phyloP scores from a whole-genome alignment of 1,139 yeast genomes.

The Geotrichum candidum region DNA sequence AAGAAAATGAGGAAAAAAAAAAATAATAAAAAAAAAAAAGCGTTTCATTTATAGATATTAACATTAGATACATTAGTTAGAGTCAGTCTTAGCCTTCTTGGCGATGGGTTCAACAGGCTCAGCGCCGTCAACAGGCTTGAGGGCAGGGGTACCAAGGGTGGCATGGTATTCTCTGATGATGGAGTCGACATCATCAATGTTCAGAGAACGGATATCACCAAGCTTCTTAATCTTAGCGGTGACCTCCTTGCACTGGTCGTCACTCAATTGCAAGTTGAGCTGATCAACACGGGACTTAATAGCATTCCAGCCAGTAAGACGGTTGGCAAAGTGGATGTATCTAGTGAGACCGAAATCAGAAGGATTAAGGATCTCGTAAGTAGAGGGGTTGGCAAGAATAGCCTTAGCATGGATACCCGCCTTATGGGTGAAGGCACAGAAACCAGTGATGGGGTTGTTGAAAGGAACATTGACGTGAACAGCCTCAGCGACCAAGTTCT shows the following conservation, averaged over 20 bases:
- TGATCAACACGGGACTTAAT: slow-evolving; percentile 97
- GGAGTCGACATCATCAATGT: slow-evolving; percentile 95
- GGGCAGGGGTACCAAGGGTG: slow-evolving; percentile 44
- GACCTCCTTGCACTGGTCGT: slow-evolving; percentile 91
- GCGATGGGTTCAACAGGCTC: slow-evolving; percentile 19
- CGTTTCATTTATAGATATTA: neutral
- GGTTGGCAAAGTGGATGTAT: slow-evolving; percentile 94
- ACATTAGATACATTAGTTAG: neutral
- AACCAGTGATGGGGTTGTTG: slow-evolving; percentile 98
- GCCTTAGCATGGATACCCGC: slow-evolving; percentile 99
- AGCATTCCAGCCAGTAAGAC: slow-evolving; percentile 98
- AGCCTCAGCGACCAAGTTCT: slow-evolving; percentile 92
- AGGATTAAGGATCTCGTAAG: slow-evolving; percentile 94
- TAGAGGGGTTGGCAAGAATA: slow-evolving; percentile 94
- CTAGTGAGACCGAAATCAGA: slow-evolving; percentile 91
- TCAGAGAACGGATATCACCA: slow-evolving; percentile 91
- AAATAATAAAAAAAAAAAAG: neutral
- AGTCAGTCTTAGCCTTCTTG: slow-evolving; percentile 13
- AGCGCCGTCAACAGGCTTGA: slow-evolving; percentile 21
- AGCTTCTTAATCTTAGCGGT: slow-evolving; percentile 86
- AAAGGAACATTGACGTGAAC: slow-evolving; percentile 96
- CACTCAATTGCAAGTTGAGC: slow-evolving; percentile 81
- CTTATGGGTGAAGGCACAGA: slow-evolving; percentile 99
- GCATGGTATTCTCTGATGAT: slow-evolving; percentile 92
- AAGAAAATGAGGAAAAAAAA: no score